Evolutionary conservation across 2,329 filamentous ascomycete genomes (phyloP), one percentile per base, ranked within the genome.

Genomic region (Dothideomycetes sp.): DNA sequence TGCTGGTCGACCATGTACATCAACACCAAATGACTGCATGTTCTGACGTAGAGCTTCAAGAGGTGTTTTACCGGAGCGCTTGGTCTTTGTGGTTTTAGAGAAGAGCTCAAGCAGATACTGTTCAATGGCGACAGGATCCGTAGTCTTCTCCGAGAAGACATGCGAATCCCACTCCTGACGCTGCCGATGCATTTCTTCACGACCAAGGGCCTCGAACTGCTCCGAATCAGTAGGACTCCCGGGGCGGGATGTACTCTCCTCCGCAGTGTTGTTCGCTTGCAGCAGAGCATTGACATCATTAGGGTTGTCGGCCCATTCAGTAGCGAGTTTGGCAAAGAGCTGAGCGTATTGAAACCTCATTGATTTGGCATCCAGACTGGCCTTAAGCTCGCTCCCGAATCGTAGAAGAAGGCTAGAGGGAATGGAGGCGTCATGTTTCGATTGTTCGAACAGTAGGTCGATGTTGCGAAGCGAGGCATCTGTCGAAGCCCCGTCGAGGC

Each of bases 101-200:
- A 79, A 79, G 0, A 79, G 60, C 1, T 55, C 46, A 9, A 64
- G 56, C 1, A 80, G 65, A 47, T 75, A 79, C 1, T 52, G 45
- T 3, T 59, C 54, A 41, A 79, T 70, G 8, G 57, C 61, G 3
- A 45, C 47, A 7, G 55, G 52, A 45, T 78, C 64, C 3, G 67
- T 66, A 12, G 69, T 50, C 19, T 61, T 60, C 4, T 64, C 53
- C 3, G 60, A 60, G 49, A 79, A 79, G n/a, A 75, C 72, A 38
- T 68, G 58, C 1, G 59, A 52, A 51, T 79, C 75, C 72, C 75
- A 79, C 10, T 62, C 49, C 14, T 49, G 47, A 19, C 60, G 59
- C 37, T 63, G 55, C 38, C 69, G 58, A 11, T 64, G 49, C 50
- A 64, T 69, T 36, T 60, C 59, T 2, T 60, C 54, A 15, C 60